phyloP scores from a whole-genome alignment of 768 basidiomycete genomes.

The Kwoniella sp. region DNA sequence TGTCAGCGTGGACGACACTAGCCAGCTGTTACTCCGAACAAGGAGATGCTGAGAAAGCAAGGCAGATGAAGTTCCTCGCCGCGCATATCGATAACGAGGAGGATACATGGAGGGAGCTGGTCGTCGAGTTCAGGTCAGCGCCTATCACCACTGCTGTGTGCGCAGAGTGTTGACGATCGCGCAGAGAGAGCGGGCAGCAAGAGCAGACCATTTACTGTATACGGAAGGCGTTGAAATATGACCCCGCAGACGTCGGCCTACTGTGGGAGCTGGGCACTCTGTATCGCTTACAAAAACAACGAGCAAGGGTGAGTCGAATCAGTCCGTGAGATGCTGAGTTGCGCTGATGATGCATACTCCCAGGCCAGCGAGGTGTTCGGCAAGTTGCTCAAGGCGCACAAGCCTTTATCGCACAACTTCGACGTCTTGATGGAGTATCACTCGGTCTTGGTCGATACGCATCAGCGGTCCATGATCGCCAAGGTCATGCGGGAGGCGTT shows the following conservation, averaged over 20 bases:
- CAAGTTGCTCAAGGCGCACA: constrained; percentile 67
- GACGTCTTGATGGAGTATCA: constrained; percentile 73
- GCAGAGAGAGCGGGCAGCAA: constrained; percentile 17
- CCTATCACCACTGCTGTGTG: no score
- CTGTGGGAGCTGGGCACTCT: constrained; percentile 84
- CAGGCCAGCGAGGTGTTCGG: constrained; percentile 65
- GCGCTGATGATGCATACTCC: background rate
- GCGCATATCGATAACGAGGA: constrained; percentile 79
- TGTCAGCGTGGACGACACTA: constrained; percentile 79
- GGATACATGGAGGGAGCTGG: constrained; percentile 83
- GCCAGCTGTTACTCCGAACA: constrained; percentile 76
- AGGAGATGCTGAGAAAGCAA: constrained; percentile 63
- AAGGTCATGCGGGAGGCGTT: constrained; percentile 70
- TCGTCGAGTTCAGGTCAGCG: constrained; percentile 65
- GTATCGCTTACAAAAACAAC: constrained; percentile 69
- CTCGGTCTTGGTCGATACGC: constrained; percentile 68
- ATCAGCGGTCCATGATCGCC: constrained; percentile 64
- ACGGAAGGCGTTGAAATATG: constrained; percentile 70
- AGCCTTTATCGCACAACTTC: constrained; percentile 61
- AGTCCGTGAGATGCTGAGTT: constrained; percentile 7
- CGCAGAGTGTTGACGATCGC: no score
- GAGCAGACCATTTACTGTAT: constrained; percentile 85
- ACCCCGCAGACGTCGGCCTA: constrained; percentile 76
- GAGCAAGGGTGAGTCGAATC: constrained; percentile 57
- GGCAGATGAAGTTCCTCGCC: constrained; percentile 82